phyloP scores from a whole-genome alignment of 2,329 filamentous ascomycete species.

The Trichoderma breve region DNA sequence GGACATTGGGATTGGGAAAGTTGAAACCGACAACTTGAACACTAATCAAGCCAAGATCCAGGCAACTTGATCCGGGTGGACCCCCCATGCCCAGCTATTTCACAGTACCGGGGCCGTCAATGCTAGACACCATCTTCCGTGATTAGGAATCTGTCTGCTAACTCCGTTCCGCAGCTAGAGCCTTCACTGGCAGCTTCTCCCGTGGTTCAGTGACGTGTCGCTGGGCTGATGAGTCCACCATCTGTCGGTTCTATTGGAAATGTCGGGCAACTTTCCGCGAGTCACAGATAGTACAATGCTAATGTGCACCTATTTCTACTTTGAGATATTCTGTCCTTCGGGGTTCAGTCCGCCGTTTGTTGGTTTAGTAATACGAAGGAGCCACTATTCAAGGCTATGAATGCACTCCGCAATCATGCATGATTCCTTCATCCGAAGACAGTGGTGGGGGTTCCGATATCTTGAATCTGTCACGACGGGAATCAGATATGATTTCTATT shows the following conservation, averaged over 20 bases:
- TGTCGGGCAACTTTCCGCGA: slow-evolving; percentile 3
- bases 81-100: neutral
- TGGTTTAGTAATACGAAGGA: neutral
- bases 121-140: neutral
- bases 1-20: neutral
- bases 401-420: neutral
- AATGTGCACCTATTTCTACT: neutral
- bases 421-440: neutral
- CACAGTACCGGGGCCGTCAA: neutral
- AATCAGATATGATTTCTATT: neutral
- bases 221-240: neutral
- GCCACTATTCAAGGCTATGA: neutral
- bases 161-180: neutral
- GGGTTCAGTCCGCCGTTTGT: neutral
- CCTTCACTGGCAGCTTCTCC: neutral
- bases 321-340: neutral
- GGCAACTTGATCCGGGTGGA: neutral
- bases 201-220: neutral
- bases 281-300: neutral
- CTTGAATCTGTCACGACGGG: neutral
- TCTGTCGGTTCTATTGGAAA: neutral
- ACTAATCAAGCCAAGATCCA: neutral
- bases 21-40: neutral
- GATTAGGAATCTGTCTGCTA: neutral
- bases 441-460: neutral